Percentiles rank a stretch among this genome's conserved stretches.
These are phyloP conservation scores for Sechiopsis laciniata DNA, from an alignment of 306 rosid species.

Conservation along the genomic window DNA sequence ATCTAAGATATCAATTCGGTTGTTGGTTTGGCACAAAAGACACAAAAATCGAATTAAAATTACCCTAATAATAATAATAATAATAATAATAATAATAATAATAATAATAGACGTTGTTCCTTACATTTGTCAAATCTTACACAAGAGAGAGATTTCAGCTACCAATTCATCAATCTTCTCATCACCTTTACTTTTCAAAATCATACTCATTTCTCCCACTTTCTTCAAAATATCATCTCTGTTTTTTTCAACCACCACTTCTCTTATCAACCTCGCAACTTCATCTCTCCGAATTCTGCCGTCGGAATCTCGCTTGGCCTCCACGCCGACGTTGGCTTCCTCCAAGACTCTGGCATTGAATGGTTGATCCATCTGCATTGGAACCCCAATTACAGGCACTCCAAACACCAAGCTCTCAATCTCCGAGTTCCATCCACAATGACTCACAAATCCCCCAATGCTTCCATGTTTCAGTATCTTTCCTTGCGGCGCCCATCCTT, in stretches of 20 bases:
- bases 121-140: too few species aligned
- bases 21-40: too few species aligned
- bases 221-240: slow-evolving; percentile 18
- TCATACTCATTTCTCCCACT: background rate
- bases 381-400: slow-evolving; percentile 27
- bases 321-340: slow-evolving; percentile 20
- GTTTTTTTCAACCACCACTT: slow-evolving; percentile 14
- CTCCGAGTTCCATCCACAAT: slow-evolving; percentile 33
- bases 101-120: too few species aligned
- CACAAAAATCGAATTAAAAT: too few species aligned
- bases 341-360: slow-evolving; percentile 17
- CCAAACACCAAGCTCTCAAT: slow-evolving; percentile 29
- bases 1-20: too few species aligned
- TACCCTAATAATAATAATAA: too few species aligned
- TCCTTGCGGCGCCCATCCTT: slow-evolving; percentile 31
- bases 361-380: slow-evolving; percentile 27
- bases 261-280: slow-evolving; percentile 17
- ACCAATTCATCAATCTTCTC: slow-evolving; percentile 20
- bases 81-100: too few species aligned
- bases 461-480: slow-evolving; percentile 23
- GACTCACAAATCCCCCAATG: too few species aligned
- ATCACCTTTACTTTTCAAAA: slow-evolving; percentile 1
- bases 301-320: slow-evolving; percentile 13
- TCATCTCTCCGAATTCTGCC: slow-evolving; percentile 7
- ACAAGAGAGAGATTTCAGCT: background rate